phyloP scores from a whole-genome alignment of 768 basidiomycete genomes.

The Asterophora parasitica region DNA sequence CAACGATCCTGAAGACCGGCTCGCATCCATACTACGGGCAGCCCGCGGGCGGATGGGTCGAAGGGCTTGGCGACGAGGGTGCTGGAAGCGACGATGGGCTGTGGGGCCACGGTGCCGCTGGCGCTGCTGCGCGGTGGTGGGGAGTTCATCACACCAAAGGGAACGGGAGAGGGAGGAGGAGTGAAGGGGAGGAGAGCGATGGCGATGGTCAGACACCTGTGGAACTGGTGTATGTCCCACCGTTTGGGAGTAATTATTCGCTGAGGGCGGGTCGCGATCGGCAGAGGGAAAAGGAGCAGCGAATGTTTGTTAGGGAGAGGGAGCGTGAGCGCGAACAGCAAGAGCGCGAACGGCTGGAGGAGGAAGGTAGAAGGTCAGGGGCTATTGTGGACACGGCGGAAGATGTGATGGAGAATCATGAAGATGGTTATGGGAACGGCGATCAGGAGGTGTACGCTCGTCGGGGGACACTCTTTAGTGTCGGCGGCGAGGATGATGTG shows the following conservation, averaged over 20 bases:
- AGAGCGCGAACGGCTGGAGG: slow-evolving; percentile 17
- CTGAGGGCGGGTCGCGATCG: slow-evolving; percentile 18
- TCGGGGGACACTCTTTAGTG: slow-evolving; percentile 15
- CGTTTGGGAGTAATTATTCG: slow-evolving; percentile 34
- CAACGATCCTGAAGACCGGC: slow-evolving; percentile 82
- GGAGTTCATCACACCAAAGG: slow-evolving; percentile 1
- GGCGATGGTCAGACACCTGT: slow-evolving; percentile 43
- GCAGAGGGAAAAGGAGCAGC: slow-evolving; percentile 19
- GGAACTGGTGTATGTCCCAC: slow-evolving; percentile 70
- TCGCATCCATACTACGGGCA: slow-evolving; percentile 40
- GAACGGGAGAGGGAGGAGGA: slow-evolving; percentile 10
- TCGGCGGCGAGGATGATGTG: slow-evolving; percentile 16
- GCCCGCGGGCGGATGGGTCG: slow-evolving; percentile 36
- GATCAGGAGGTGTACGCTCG: slow-evolving; percentile 16
- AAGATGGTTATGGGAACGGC: slow-evolving; percentile 19
- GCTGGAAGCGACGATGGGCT: slow-evolving; percentile 26
- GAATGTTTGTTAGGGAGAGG: slow-evolving; percentile 15
- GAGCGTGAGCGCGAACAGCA: slow-evolving; percentile 17
- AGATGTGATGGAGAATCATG: slow-evolving; percentile 21
- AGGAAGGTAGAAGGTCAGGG: slow-evolving; percentile 3
- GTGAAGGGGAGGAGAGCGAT: slow-evolving; percentile 20
- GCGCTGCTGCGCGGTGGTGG: slow-evolving; percentile 16
- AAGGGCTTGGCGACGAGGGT: slow-evolving; percentile 44
- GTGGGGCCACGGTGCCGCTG: slow-evolving; percentile 9
- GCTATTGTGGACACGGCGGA: neutral